Percentiles rank a stretch among this genome's conserved stretches.
Conservation (phyloP, 805 yeast species). For the Saccharomycopsis javanensis region DNA sequence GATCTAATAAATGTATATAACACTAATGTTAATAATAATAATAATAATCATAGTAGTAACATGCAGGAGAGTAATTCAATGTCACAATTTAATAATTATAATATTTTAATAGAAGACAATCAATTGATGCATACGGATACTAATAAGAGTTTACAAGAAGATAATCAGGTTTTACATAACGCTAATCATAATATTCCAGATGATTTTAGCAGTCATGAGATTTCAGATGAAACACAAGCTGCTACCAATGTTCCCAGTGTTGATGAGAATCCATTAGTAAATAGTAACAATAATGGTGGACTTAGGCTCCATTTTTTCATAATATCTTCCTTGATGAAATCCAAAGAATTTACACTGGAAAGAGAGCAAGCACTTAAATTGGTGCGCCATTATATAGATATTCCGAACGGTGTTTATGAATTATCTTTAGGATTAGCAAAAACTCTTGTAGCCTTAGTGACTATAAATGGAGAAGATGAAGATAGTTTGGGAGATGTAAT, state of each 20-base stretch:
- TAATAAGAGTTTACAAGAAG: neutral
- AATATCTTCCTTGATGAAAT: conserved; percentile 54
- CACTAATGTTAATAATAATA: neutral
- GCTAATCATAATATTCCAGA: neutral
- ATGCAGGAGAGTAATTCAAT: neutral
- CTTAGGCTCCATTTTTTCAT: conserved; percentile 50
- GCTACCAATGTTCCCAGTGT: neutral
- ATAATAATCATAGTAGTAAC: neutral
- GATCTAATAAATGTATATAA: neutral
- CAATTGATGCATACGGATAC: neutral
- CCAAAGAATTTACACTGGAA: conserved; percentile 45
- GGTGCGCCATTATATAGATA: conserved; percentile 49
- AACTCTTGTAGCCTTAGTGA: conserved; percentile 43
- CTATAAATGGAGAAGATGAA: conserved; percentile 46
- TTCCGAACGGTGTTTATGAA: conserved; percentile 42
- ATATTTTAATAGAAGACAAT: conserved; percentile 21
- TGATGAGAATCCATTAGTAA: neutral
- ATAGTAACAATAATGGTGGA: neutral
- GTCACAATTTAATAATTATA: neutral
- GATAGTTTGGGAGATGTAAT: conserved; percentile 43
- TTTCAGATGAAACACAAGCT: neutral
- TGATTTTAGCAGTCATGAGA: neutral
- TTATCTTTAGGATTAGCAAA: conserved; percentile 50
- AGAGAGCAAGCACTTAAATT: conserved; percentile 70
- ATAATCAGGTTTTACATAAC: neutral